phyloP scores from a whole-genome alignment of 208 protist genomes.

The Strigomonas culicis region DNA sequence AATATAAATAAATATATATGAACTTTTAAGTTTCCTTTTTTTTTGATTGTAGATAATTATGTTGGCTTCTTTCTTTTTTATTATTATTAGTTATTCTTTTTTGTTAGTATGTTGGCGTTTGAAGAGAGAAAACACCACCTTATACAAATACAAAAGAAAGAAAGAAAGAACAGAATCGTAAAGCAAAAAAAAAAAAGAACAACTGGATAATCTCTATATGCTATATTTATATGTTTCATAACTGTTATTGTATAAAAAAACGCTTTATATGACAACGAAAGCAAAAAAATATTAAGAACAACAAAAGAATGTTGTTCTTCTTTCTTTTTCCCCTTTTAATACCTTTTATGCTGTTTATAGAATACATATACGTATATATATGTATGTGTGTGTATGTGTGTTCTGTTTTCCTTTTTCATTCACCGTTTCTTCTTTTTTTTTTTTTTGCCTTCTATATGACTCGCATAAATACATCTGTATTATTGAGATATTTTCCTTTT shows the following conservation, averaged over 20 bases:
- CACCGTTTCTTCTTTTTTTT: neutral
- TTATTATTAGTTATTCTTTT: neutral
- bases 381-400: neutral
- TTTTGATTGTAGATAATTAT: neutral
- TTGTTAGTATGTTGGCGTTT: neutral
- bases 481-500: neutral
- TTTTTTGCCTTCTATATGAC: neutral
- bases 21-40: conserved; percentile 4
- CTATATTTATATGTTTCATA: neutral
- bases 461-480: neutral
- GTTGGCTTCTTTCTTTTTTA: conserved; percentile 1
- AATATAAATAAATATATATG: neutral
- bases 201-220: neutral
- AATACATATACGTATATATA: neutral
- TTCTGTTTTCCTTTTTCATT: neutral
- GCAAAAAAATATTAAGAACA: neutral
- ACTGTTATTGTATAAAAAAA: neutral
- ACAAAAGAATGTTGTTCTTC: neutral
- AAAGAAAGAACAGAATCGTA: conserved; percentile 8
- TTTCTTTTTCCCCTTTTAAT: neutral
- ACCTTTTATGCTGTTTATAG: neutral
- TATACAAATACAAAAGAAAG: conserved; percentile 1
- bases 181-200: conserved; percentile 12
- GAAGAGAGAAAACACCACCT: neutral
- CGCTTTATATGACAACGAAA: neutral